phyloP scores from a whole-genome alignment of 306 rosid species.

The Oxytropis ochrocephala region DNA sequence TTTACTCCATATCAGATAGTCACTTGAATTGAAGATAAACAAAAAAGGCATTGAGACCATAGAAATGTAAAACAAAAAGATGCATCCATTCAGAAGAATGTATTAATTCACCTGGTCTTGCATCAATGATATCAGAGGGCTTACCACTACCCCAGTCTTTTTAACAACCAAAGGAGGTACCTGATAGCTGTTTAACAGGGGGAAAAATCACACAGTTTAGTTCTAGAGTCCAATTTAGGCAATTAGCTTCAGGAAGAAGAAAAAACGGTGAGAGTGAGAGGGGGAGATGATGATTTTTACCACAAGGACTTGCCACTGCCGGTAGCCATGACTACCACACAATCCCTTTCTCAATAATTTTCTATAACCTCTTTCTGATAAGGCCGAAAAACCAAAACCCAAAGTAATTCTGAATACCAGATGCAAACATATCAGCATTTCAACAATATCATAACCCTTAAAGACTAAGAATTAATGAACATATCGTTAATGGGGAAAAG shows the following conservation, averaged over 20 bases:
- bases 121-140: slow-evolving; percentile 85
- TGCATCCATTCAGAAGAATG: background rate
- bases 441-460: background rate
- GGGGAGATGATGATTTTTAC: slow-evolving; percentile 20
- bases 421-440: background rate
- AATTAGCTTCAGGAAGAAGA: background rate
- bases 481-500: background rate
- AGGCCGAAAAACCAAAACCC: slow-evolving; percentile 63
- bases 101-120: slow-evolving; percentile 68
- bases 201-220: background rate
- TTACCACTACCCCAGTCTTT: slow-evolving; percentile 81
- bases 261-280: background rate
- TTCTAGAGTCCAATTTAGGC: background rate
- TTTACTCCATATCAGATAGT: slow-evolving; percentile 12
- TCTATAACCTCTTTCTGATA: slow-evolving; percentile 63
- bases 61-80: background rate
- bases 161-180: slow-evolving; percentile 76
- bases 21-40: background rate
- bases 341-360: slow-evolving; percentile 60
- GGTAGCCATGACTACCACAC: slow-evolving; percentile 86
- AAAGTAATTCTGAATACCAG: slow-evolving; percentile 43
- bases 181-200: slow-evolving; percentile 51
- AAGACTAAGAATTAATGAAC: background rate
- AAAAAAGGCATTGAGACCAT: background rate
- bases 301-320: slow-evolving; percentile 92